These are phyloP conservation scores for Zymoseptoria ardabiliae DNA, from an alignment of 2,329 filamentous ascomycete genomes.

Conservation along the genomic window DNA sequence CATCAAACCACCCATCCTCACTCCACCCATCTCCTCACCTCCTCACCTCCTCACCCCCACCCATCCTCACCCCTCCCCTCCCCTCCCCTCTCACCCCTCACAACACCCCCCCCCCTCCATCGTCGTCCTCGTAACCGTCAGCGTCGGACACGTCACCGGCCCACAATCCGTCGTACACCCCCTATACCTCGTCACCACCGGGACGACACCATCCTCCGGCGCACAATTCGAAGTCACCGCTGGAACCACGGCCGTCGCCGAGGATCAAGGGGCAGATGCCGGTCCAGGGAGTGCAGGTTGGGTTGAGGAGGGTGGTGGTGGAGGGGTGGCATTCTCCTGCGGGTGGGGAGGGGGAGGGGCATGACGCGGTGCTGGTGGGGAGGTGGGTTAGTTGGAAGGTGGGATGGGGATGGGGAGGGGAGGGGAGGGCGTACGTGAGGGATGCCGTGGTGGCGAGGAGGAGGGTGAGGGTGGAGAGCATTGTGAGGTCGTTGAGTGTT, in stretches of 20 bases:
- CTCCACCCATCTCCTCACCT: no score
- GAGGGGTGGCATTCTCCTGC: slow-evolving; percentile 3
- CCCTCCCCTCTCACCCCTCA: neutral
- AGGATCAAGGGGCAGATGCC: slow-evolving; percentile 6
- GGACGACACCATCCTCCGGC: slow-evolving; percentile 4
- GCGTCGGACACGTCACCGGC: slow-evolving; percentile 10
- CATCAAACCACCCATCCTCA: no score
- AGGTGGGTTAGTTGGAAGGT: neutral
- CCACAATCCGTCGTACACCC: slow-evolving; percentile 8
- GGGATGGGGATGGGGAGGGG: neutral
- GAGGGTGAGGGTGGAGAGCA: neutral
- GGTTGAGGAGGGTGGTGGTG: slow-evolving; percentile 7
- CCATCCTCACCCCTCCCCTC: no score
- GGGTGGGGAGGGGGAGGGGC: neutral
- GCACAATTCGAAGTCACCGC: neutral
- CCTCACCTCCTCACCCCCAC: no score
- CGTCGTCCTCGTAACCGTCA: slow-evolving; percentile 5
- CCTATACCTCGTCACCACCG: slow-evolving; percentile 2
- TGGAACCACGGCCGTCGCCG: slow-evolving; percentile 1
- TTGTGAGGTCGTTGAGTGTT: neutral
- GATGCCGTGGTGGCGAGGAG: neutral
- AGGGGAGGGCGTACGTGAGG: neutral
- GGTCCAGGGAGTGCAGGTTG: slow-evolving; percentile 6
- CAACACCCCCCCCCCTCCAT: slow-evolving; percentile 4
- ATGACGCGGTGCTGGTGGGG: neutral